These are phyloP conservation scores for Aspergillus sp. DNA, from an alignment of 2,329 filamentous ascomycete species.

Conservation along the genomic window DNA sequence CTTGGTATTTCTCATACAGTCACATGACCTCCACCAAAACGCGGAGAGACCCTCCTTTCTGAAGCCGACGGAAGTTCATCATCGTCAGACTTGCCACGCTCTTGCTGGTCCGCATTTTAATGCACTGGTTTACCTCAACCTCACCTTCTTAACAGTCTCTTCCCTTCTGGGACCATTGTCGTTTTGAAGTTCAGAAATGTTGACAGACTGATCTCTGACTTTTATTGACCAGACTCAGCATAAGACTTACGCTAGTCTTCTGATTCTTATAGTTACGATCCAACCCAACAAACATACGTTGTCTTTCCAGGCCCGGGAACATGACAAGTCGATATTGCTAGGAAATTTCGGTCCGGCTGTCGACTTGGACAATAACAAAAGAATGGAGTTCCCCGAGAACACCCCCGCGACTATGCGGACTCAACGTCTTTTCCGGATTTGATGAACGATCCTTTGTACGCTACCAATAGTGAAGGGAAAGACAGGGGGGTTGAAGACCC, in stretches of 20 bases:
- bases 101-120: no score
- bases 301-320: slow-evolving; percentile 3
- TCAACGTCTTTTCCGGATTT: slow-evolving; percentile 40
- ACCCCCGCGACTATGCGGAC: slow-evolving; percentile 14
- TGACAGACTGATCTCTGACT: no score
- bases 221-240: no score
- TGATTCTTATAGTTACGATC: background rate
- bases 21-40: background rate
- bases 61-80: no score
- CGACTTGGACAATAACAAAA: slow-evolving; percentile 11
- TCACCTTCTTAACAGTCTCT: no score
- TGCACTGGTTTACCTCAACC: no score
- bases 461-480: slow-evolving; percentile 35
- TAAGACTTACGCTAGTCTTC: no score
- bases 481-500: slow-evolving; percentile 47
- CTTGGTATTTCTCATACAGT: background rate
- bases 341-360: slow-evolving; percentile 11
- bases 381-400: slow-evolving; percentile 24
- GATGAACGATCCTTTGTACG: slow-evolving; percentile 55
- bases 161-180: no score
- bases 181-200: no score
- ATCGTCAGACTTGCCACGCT: no score
- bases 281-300: background rate
- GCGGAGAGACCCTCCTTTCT: no score
- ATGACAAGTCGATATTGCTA: slow-evolving; percentile 21